phyloP scores from a whole-genome alignment of 73 alveolate genomes.

The Urostyla sp. region DNA sequence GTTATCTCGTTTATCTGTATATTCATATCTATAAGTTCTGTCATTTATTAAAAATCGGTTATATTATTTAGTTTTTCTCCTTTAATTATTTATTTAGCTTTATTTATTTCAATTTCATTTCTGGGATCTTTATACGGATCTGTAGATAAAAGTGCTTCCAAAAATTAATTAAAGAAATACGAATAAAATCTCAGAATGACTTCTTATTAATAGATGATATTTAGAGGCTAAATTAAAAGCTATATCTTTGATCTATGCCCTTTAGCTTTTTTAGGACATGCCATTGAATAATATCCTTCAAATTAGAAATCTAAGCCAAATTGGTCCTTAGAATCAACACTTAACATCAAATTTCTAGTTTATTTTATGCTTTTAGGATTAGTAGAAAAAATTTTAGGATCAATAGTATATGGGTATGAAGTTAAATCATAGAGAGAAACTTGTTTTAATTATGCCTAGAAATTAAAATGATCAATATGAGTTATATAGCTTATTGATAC shows the following conservation, averaged over 20 bases:
- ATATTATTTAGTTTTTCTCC: conserved; percentile 3
- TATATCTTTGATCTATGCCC: conserved; percentile 4
- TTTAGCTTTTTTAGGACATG: neutral
- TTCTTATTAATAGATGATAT: conserved; percentile 21
- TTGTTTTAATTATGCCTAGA: neutral
- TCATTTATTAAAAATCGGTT: neutral
- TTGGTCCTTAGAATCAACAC: neutral
- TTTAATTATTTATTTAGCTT: neutral
- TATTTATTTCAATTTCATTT: neutral
- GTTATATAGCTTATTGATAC: neutral
- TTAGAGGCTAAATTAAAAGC: neutral
- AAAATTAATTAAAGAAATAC: conserved; percentile 44
- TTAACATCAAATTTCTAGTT: neutral
- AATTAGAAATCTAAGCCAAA: neutral
- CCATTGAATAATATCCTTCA: neutral
- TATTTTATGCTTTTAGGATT: neutral
- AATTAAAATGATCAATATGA: conserved; percentile 12
- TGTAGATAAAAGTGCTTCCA: neutral
- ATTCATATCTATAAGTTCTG: conserved; percentile 42
- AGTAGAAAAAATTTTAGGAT: neutral
- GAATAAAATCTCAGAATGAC: conserved; percentile 23
- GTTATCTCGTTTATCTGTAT: neutral
- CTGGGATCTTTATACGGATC: conserved; percentile 40
- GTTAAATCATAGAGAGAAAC: conserved; percentile 41
- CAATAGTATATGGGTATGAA: conserved; percentile 47